phyloP scores from a whole-genome alignment of 371 early-diverging fungal genomes.

The Mucor sp. region DNA sequence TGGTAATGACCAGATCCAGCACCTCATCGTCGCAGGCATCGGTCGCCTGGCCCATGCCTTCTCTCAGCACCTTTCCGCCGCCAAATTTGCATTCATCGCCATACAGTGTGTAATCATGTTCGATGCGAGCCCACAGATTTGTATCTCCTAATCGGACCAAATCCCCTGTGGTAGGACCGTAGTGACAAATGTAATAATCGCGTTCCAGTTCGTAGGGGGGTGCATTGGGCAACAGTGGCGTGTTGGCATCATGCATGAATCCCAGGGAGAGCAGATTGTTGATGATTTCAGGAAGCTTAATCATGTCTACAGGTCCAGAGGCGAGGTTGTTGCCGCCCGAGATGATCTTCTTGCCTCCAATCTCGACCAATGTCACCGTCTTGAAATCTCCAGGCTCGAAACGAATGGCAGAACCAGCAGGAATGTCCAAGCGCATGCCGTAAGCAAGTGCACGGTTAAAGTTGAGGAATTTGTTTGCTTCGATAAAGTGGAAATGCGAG shows the following conservation, averaged over 20 bases:
- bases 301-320: slow-evolving; percentile 67
- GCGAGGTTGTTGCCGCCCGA: slow-evolving; percentile 86
- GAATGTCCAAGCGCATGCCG: slow-evolving; percentile 88
- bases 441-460: slow-evolving; percentile 87
- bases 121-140: slow-evolving; percentile 82
- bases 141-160: slow-evolving; percentile 88
- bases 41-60: slow-evolving; percentile 93
- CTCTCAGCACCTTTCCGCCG: slow-evolving; percentile 85
- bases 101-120: slow-evolving; percentile 84
- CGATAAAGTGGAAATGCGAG: slow-evolving; percentile 94
- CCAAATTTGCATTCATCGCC: slow-evolving; percentile 94
- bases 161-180: slow-evolving; percentile 93
- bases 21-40: slow-evolving; percentile 63
- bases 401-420: slow-evolving; percentile 78
- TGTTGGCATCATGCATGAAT: slow-evolving; percentile 61
- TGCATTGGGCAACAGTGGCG: slow-evolving; percentile 40
- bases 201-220: slow-evolving; percentile 69
- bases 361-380: slow-evolving; percentile 77
- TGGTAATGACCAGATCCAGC: slow-evolving; percentile 92
- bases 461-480: slow-evolving; percentile 74
- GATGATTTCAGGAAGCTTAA: slow-evolving; percentile 52
- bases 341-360: slow-evolving; percentile 82
- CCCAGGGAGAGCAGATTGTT: slow-evolving; percentile 41
- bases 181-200: slow-evolving; percentile 82
- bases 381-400: slow-evolving; percentile 90